Evolutionary conservation across 495 filamentous ascomycete genomes (phyloP), one percentile per base, ranked within the genome.

Genomic region (Penicillium odoratum): DNA sequence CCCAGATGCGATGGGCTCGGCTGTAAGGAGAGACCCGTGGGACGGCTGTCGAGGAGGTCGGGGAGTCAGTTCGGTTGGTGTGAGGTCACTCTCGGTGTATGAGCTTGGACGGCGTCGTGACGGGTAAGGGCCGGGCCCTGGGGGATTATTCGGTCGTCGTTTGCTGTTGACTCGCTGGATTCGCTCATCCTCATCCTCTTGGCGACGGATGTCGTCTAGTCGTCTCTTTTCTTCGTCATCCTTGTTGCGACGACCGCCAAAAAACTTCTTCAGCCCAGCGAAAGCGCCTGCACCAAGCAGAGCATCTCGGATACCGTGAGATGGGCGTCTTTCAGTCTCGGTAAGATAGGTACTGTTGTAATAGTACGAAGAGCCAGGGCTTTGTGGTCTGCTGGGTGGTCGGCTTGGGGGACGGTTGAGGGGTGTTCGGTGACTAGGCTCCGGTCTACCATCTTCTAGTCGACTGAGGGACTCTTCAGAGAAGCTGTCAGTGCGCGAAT

Each of bases 241-340:
- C 48, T 67, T 69, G 59, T 79, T 81, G 10, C 82, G 76, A 47
- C 83, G 82, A n/a, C 52, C 52, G 36, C 80, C 85, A 63, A 87
- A 85, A 62, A 85, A 78, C 66, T 85, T 88, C 69, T 85, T 70
- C 73, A 83, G 69, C 61, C 90, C 72, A 66, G 88, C 74, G 76
- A 82, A 71, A 7, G 81, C 80, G 10, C 92, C 92, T 5, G 91
- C 74, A 3, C 83, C 85, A 33, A 87, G 82, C 29, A 94, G 59
- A 1, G 86, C 86, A 64, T 92, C 85, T 21, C 81, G 79, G 5
- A 83, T 63, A 3, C 74, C 78, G 69, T 84, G 79, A 18, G 79
- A 77, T 8, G 71, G 65, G n/a, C 65, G 63, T 33, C 63, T 59
- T 31, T 69, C 66, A 21, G 71, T 66, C 58, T 75, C 70, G 3